These are phyloP conservation scores for Xylaria acuta DNA, from an alignment of 495 filamentous ascomycete species.

Conservation along the genomic window DNA sequence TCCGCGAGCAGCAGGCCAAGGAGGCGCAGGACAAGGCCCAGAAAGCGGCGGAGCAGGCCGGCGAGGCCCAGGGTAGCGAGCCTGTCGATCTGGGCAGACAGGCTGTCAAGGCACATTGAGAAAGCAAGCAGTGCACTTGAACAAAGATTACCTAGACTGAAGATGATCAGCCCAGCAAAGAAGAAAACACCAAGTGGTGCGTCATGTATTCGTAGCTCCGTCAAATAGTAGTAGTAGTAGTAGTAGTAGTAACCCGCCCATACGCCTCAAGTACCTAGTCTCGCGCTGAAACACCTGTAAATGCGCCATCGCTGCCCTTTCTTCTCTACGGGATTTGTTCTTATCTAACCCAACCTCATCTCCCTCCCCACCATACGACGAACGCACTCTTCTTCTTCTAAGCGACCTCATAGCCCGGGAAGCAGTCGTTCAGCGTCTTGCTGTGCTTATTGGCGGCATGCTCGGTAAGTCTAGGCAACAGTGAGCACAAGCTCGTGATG, in stretches of 20 bases:
- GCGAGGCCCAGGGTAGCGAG: conserved; percentile 28
- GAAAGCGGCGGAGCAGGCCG: conserved; percentile 33
- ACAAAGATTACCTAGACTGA: background rate
- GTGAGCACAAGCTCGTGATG: conserved; percentile 15
- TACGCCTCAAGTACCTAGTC: conserved; percentile 24
- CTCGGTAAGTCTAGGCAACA: conserved; percentile 49
- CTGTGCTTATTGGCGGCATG: conserved; percentile 64
- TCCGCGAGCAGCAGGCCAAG: conserved; percentile 54
- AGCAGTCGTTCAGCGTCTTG: conserved; percentile 59
- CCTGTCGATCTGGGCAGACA: conserved; percentile 34
- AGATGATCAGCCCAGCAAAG: background rate
- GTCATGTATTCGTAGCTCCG: conserved; percentile 24
- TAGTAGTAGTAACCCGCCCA: conserved; percentile 7
- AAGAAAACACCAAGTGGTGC: background rate
- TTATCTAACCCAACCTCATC: background rate
- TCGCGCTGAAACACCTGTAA: conserved; percentile 26
- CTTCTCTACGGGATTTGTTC: background rate
- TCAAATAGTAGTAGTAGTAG: conserved; percentile 6
- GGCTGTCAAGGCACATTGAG: conserved; percentile 50
- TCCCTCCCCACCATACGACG: background rate
- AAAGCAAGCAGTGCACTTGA: background rate
- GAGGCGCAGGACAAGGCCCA: conserved; percentile 38
- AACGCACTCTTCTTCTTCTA: conserved; percentile 7
- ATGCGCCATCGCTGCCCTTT: conserved; percentile 21
- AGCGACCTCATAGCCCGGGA: conserved; percentile 50